phyloP scores from a whole-genome alignment of 1,139 yeast genomes.

The Martiniozyma asiatica region DNA sequence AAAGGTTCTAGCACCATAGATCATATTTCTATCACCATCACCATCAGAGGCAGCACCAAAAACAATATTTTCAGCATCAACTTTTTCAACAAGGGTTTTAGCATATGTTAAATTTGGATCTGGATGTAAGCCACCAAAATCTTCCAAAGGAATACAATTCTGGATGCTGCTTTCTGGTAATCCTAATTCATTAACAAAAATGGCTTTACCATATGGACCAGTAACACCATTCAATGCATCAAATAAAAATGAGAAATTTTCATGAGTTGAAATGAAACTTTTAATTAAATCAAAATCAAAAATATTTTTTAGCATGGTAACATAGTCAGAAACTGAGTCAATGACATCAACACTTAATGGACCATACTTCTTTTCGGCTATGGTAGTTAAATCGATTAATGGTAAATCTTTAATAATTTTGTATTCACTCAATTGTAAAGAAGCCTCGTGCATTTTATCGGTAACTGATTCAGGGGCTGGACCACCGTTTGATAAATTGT shows the following conservation, averaged over 20 bases:
- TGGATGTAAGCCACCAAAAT: constrained; percentile 96
- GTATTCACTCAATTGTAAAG: constrained; percentile 49
- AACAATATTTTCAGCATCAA: constrained; percentile 67
- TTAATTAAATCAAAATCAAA: constrained; percentile 82
- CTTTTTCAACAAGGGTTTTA: constrained; percentile 70
- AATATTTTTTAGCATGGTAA: constrained; percentile 66
- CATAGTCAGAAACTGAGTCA: constrained; percentile 72
- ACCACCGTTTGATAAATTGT: constrained; percentile 90
- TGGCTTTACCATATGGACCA: constrained; percentile 86
- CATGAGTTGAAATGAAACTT: constrained; percentile 43
- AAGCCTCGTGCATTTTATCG: constrained; percentile 65
- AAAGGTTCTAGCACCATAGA: constrained; percentile 89
- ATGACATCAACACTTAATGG: constrained; percentile 64
- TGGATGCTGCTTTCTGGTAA: constrained; percentile 61
- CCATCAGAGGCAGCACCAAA: constrained; percentile 99
- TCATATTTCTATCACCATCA: constrained; percentile 98
- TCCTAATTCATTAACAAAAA: constrained; percentile 78
- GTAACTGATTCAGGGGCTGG: constrained; percentile 99
- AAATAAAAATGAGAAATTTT: constrained; percentile 62
- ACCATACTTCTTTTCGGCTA: constrained; percentile 41
- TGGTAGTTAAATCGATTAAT: constrained; percentile 42
- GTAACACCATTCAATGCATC: constrained; percentile 94
- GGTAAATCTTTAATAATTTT: constrained; percentile 45
- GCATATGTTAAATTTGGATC: constrained; percentile 98
- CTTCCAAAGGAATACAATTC: constrained; percentile 68